phyloP scores from a whole-genome alignment of 768 basidiomycete species.

The Trametes cingulata region DNA sequence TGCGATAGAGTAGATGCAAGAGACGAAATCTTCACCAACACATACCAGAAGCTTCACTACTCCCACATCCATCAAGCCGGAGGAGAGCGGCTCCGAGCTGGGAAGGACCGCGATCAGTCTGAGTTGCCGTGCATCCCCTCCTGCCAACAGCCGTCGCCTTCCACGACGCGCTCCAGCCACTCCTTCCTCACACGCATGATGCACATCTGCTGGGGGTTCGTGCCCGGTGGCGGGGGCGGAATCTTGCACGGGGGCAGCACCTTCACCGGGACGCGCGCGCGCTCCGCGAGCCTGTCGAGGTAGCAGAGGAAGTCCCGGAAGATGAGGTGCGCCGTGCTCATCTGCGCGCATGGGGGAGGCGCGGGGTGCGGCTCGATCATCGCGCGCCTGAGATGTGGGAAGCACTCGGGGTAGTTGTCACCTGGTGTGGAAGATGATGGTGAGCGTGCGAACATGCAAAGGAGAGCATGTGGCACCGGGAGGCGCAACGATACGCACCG shows the following conservation, averaged over 20 bases:
- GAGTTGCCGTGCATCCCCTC: not conserved
- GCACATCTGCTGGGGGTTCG: constrained; percentile 10
- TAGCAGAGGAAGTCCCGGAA: constrained; percentile 12
- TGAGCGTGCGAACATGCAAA: not conserved
- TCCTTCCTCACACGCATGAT: constrained; percentile 49
- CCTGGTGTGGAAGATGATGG: not conserved
- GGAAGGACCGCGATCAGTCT: not conserved
- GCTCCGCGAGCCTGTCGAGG: constrained; percentile 2
- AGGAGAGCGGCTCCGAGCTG: no score
- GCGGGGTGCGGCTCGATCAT: constrained; percentile 16
- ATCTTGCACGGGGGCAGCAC: constrained; percentile 7
- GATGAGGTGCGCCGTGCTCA: not conserved
- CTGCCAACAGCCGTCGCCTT: constrained; percentile 7
- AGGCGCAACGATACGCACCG: not conserved
- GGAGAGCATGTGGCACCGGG: no score
- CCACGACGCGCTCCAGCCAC: constrained; percentile 66
- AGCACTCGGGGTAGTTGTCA: not conserved
- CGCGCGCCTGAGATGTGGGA: constrained; percentile 7
- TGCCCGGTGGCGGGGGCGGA: not conserved
- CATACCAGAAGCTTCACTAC: no score
- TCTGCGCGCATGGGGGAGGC: constrained; percentile 1
- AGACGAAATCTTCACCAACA: no score
- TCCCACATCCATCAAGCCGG: no score
- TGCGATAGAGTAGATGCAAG: no score
- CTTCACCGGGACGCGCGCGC: constrained; percentile 11